phyloP scores from a whole-genome alignment of 73 alveolate species.

The Paramecium caudatum region DNA sequence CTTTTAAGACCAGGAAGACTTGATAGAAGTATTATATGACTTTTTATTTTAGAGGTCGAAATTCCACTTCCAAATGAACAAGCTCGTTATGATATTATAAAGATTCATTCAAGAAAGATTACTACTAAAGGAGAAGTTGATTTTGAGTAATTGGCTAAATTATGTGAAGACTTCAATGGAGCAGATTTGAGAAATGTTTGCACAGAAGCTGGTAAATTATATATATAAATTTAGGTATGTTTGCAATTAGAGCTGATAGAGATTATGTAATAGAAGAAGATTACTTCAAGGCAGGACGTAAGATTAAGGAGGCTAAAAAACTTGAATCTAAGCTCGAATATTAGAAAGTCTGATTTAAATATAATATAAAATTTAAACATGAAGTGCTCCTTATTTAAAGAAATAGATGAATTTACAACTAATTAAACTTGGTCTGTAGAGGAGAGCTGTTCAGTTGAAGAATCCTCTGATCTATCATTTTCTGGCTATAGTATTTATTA shows the following conservation, averaged over 20 bases:
- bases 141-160: constrained; percentile 86
- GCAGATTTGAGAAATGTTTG: constrained; percentile 99
- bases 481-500: constrained; percentile 57
- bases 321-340: constrained; percentile 97
- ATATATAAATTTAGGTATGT: constrained; percentile 89
- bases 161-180: constrained; percentile 98
- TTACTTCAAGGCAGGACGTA: constrained; percentile 99
- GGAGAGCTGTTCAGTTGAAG: constrained; percentile 55
- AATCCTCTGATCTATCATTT: constrained; percentile 14
- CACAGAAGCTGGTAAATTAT: constrained; percentile 92
- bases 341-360: constrained; percentile 85
- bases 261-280: constrained; percentile 99
- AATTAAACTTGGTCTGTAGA: constrained; percentile 54
- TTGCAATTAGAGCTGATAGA: constrained; percentile 99
- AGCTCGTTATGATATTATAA: constrained; percentile 94
- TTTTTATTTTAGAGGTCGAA: constrained; percentile 86
- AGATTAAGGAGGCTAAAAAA: constrained; percentile 96
- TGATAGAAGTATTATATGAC: constrained; percentile 87
- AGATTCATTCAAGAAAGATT: constrained; percentile 98
- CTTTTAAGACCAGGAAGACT: constrained; percentile 99
- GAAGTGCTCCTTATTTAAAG: constrained; percentile 27
- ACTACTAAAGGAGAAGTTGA: constrained; percentile 99
- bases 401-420: constrained; percentile 28
- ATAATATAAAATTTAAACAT: constrained; percentile 39
- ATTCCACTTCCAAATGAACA: constrained; percentile 99